These are phyloP conservation scores for Myriosclerotinia curreyana DNA, from an alignment of 2,329 filamentous ascomycete species.

Conservation along the genomic window DNA sequence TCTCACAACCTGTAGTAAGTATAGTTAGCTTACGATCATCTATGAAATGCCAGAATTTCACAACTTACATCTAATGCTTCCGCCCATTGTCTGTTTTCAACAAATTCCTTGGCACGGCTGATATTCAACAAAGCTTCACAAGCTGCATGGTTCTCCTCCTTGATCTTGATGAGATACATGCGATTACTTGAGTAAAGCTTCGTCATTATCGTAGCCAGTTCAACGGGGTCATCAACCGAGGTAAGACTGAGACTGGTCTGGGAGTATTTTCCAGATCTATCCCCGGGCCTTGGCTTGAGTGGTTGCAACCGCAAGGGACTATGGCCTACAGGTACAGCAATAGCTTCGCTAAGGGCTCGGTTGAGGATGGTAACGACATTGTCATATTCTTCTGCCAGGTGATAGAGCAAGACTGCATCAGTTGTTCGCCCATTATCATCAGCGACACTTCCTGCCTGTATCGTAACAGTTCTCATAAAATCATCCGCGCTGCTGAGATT, in stretches of 20 bases:
- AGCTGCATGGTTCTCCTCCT: slow-evolving; percentile 54
- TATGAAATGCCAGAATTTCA: slow-evolving; percentile 4
- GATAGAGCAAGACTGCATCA: slow-evolving; percentile 90
- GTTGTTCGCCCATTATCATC: slow-evolving; percentile 92
- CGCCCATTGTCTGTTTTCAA: slow-evolving; percentile 58
- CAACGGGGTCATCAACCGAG: slow-evolving; percentile 63
- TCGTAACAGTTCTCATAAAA: slow-evolving; percentile 86
- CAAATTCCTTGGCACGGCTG: slow-evolving; percentile 56
- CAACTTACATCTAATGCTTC: slow-evolving; percentile 63
- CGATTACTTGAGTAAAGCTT: slow-evolving; percentile 59
- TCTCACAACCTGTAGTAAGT: slow-evolving; percentile 63
- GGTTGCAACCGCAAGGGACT: slow-evolving; percentile 67
- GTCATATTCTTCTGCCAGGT: slow-evolving; percentile 92
- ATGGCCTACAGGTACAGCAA: slow-evolving; percentile 81
- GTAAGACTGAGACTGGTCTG: slow-evolving; percentile 57
- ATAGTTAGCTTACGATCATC: slow-evolving; percentile 30
- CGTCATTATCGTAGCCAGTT: slow-evolving; percentile 61
- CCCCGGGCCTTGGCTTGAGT: slow-evolving; percentile 42
- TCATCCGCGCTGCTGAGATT: slow-evolving; percentile 75
- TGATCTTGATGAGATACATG: slow-evolving; percentile 59
- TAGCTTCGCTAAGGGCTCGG: slow-evolving; percentile 82
- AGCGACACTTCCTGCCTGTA: slow-evolving; percentile 86
- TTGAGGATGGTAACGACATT: slow-evolving; percentile 89
- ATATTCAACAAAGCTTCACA: slow-evolving; percentile 59
- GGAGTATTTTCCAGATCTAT: slow-evolving; percentile 22